Evolutionary conservation across 257 asterid genomes (phyloP), one percentile per base, ranked within the genome.

Genomic region (Nemophila menziesii): DNA sequence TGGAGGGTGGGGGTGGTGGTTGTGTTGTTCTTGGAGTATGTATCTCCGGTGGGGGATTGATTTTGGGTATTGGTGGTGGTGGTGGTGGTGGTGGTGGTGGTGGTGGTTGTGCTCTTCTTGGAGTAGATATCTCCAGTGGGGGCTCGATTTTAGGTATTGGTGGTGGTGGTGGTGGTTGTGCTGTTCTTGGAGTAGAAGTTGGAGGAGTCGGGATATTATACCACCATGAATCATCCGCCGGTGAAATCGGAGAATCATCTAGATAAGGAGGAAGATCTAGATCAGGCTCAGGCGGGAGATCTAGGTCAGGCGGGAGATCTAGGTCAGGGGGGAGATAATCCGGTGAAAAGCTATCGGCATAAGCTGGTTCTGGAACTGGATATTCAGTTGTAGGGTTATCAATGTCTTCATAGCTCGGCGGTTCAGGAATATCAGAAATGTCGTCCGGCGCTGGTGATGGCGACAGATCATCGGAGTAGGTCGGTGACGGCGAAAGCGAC

Each of bases 151-250:
- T n/a, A n/a, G 29, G 64, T 12, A 52, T 34, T 3, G 40, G 33
- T 4, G 4, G 9, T 24, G 4, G 12, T 22, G 54, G 40, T 7
- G 21, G 7, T 5, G 46, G 36, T 1, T 46, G 20, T 26, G 50
- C 67, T 10, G 15, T 27, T 12, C 22, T 18, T 6, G 47, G 41
- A 46, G 37, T 5, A 36, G 14, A 58, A 2, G 36, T 33, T 0
- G 43, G 17, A 37, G 47, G 13, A 20, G 39, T 24, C 20, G 46
- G 42, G 47, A 11, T 11, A 0, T 20, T 4, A 1, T 36, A 33
- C 62, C n/a, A n/a, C n/a, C 48, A 56, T 8, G 37, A 18, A 36
- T 24, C 53, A 46, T 21, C 15, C 2, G 43, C 49, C 24, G 56
- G 55, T 4, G 63, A 56, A 41, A 48, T 8, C 22, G 44, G 20